Evolutionary conservation across 495 filamentous ascomycete genomes (phyloP), one percentile per base, ranked within the genome.

Genomic region (Chaetomium cochliodes): DNA sequence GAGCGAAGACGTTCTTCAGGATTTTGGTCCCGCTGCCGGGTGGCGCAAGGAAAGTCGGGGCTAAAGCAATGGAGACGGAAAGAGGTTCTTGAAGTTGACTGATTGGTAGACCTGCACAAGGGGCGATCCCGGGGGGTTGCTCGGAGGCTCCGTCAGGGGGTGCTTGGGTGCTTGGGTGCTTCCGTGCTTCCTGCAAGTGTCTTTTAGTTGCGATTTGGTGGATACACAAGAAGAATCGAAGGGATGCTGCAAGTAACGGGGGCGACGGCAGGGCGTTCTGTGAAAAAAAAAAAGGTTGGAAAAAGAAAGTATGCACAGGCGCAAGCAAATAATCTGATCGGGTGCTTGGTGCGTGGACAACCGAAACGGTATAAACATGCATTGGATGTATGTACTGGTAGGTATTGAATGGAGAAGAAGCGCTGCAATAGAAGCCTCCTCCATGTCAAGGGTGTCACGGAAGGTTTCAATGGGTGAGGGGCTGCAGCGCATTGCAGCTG

Each of bases 21-120:
- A 23, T 20, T 60, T 60, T 30, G 23, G 20, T 8, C 11, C 57
- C 1, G 16, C 13, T 11, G 23, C 20, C 11, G 12, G 60, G 73
- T 74, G 73, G 73, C 72, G 73, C 72, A 72, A 74, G 63, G 67
- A 12, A 12, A 67, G 65, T 70, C 60, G 69, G 70, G 65, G 59
- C 56, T 63, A 63, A 67, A 69, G 58, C 58, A 39, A 63, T 30
- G 59, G 46, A 47, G 59, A 63, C 63, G 53, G 66, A 63, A 64
- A 64, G 65, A 66, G 42, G 55, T 69, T 57, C 25, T 25, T 49
- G 61, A 67, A 58, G 39, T 58, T 59, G 68, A 53, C 62, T 70
- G 69, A 71, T 73, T 73, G 70, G 70, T 28, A 63, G 63, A 26
- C 37, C n/a, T 46, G 20, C 33, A 57, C 54, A 3, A 56, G 58